A percentile compares a stretch with the other conserved stretches of the same genome.
phyloP scores from a whole-genome alignment of 441 rosid species.

The Eruca vesicaria region DNA sequence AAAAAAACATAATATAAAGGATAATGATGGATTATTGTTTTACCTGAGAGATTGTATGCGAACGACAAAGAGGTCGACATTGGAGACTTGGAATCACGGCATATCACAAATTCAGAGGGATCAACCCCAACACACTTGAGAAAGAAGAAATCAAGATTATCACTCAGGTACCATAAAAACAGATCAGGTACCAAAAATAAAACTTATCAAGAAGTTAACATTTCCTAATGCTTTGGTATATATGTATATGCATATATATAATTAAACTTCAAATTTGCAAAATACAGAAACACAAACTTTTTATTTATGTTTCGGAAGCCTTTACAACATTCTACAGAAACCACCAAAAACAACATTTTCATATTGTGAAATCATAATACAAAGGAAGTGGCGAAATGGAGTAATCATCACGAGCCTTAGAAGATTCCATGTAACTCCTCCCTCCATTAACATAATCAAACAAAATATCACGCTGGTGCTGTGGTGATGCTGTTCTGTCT shows the following conservation, averaged over 20 bases:
- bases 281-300: slow-evolving; percentile 26
- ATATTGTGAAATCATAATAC: slow-evolving; percentile 33
- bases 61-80: too few relatives aligned
- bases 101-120: too few relatives aligned
- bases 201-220: background rate
- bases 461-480: background rate
- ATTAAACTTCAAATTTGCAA: background rate
- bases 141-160: too few relatives aligned
- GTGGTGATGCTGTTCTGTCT: background rate
- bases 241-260: background rate
- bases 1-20: too few relatives aligned
- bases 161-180: background rate
- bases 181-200: background rate
- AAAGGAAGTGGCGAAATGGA: slow-evolving; percentile 31
- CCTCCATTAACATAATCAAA: slow-evolving; percentile 6
- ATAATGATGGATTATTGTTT: too few relatives aligned
- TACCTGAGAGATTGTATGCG: too few relatives aligned
- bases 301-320: slow-evolving; percentile 21
- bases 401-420: slow-evolving; percentile 4
- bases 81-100: too few relatives aligned
- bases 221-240: background rate
- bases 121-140: too few relatives aligned
- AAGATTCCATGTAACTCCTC: slow-evolving; percentile 18
- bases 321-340: background rate
- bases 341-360: background rate